These are phyloP conservation scores for Arthrinium phaeospermum DNA, from an alignment of 2,329 filamentous ascomycete genomes.

Conservation along the genomic window DNA sequence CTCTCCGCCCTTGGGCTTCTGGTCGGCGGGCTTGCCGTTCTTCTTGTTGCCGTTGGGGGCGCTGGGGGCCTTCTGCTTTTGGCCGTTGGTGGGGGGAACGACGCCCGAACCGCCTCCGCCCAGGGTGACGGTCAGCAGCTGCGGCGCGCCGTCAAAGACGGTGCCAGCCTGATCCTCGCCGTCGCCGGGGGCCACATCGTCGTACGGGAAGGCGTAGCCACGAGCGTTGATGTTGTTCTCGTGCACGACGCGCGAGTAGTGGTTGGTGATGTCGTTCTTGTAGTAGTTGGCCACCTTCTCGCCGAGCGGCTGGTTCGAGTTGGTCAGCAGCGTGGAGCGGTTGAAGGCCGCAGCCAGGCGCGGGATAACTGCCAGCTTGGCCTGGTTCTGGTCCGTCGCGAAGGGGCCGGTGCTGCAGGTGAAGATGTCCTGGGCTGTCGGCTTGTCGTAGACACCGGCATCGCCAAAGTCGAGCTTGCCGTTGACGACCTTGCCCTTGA, in stretches of 20 bases:
- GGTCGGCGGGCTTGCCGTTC: conserved; percentile 17
- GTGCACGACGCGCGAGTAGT: conserved; percentile 68
- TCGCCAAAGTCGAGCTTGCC: conserved; percentile 44
- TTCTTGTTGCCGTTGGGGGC: not conserved
- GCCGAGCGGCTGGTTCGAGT: conserved; percentile 54
- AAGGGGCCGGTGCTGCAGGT: conserved; percentile 58
- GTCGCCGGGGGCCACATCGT: conserved; percentile 71
- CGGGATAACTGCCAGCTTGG: conserved; percentile 51
- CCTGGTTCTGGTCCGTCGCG: conserved; percentile 45
- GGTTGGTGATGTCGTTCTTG: conserved; percentile 49
- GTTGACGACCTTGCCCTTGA: conserved; percentile 44
- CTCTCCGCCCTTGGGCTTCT: conserved; percentile 25
- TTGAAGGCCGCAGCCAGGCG: conserved; percentile 57
- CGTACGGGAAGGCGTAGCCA: conserved; percentile 72
- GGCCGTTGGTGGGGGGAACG: not conserved
- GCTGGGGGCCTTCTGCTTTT: not conserved
- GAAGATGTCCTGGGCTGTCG: conserved; percentile 53
- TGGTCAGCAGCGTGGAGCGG: conserved; percentile 51
- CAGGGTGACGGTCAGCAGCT: conserved; percentile 61
- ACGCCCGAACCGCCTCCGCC: conserved; percentile 45
- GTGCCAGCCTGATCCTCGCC: conserved; percentile 66
- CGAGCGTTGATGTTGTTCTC: conserved; percentile 61
- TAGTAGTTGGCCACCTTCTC: conserved; percentile 55
- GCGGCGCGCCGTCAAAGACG: conserved; percentile 61
- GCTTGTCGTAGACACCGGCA: conserved; percentile 52